phyloP scores from a whole-genome alignment of 192 early-diverging fungal species.

The Backusella macrospora region DNA sequence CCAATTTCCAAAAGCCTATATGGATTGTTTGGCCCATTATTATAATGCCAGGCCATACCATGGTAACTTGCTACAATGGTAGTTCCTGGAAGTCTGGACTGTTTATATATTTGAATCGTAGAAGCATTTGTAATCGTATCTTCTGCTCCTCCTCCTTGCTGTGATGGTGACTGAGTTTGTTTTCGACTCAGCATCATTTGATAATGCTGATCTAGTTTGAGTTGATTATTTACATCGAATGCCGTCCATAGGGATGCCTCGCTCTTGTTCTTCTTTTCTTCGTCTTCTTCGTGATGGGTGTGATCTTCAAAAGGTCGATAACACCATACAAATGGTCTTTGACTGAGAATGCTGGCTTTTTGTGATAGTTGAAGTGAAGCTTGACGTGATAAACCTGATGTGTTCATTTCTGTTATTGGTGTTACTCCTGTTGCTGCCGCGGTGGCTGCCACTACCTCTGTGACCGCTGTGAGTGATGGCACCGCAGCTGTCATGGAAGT shows the following conservation, averaged over 20 bases:
- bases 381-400: background rate
- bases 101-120: background rate
- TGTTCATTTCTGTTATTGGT: background rate
- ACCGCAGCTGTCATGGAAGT: background rate
- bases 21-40: background rate
- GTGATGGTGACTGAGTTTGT: too few relatives aligned
- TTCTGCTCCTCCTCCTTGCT: background rate
- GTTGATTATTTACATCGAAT: background rate
- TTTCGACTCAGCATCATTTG: background rate
- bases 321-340: conserved; percentile 7
- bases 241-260: background rate
- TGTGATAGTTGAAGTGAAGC: background rate
- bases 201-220: background rate
- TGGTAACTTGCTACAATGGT: background rate
- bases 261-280: background rate
- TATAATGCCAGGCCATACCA: background rate
- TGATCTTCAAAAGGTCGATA: background rate
- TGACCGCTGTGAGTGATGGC: too few relatives aligned
- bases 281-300: too few relatives aligned
- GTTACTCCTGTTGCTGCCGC: background rate
- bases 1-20: background rate
- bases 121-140: background rate
- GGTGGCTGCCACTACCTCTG: too few relatives aligned
- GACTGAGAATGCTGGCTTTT: background rate
- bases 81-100: background rate